Percentiles rank a stretch among this genome's conserved stretches.
Conservation (phyloP, 169 alveolate genomes). For the Blepharisma undulans region DNA sequence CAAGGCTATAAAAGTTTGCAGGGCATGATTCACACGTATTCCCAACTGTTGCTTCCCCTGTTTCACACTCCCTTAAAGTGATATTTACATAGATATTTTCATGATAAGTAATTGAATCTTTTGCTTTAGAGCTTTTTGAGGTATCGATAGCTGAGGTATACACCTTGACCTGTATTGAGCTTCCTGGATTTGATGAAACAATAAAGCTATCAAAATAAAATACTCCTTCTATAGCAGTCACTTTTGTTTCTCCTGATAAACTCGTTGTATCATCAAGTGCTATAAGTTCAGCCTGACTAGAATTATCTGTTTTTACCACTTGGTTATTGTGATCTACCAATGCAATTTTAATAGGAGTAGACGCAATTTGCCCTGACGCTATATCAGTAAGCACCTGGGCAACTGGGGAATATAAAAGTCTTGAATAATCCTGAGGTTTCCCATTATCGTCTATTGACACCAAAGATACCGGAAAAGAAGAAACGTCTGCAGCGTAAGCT, state of each 20-base stretch:
- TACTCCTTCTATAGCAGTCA: slow-evolving; percentile 8
- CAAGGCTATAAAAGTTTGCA: background rate
- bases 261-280: background rate
- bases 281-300: background rate
- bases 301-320: background rate
- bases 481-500: slow-evolving; percentile 6
- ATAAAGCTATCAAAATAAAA: background rate
- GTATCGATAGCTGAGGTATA: background rate
- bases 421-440: background rate
- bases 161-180: background rate
- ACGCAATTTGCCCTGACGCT: background rate
- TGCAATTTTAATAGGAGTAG: background rate
- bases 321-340: background rate
- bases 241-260: slow-evolving; percentile 4
- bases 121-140: background rate
- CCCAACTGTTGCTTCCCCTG: background rate
- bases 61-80: background rate
- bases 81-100: background rate
- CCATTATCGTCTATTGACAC: background rate
- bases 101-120: background rate
- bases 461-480: slow-evolving; percentile 9
- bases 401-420: background rate
- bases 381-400: background rate
- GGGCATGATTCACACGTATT: background rate
- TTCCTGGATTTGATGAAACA: background rate